phyloP scores from a whole-genome alignment of 2,329 filamentous ascomycete genomes.

The Xylariomycetidae sp. region DNA sequence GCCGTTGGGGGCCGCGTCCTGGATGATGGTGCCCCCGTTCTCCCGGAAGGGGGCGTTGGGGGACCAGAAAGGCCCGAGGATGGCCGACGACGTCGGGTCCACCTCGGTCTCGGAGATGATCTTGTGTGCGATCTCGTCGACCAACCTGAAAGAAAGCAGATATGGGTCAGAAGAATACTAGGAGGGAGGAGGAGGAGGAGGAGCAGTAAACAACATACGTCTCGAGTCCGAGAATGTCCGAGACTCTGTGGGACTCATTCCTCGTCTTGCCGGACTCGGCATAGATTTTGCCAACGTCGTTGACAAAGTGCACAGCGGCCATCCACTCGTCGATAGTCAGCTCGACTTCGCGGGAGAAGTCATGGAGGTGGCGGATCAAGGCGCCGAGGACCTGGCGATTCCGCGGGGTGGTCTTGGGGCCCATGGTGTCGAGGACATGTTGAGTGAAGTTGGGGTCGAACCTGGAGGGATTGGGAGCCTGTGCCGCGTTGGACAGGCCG shows the following conservation, averaged over 20 bases:
- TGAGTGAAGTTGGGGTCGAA: constrained; percentile 77
- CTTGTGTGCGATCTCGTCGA: constrained; percentile 64
- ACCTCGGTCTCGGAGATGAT: constrained; percentile 56
- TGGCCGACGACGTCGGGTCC: constrained; percentile 68
- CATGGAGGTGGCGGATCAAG: constrained; percentile 69
- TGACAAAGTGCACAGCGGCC: constrained; percentile 69
- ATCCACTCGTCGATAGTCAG: constrained; percentile 76
- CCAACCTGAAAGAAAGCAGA: constrained; percentile 52
- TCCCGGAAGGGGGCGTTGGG: constrained; percentile 69
- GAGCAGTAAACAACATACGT: constrained; percentile 44
- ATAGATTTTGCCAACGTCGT: constrained; percentile 64
- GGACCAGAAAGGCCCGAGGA: constrained; percentile 75
- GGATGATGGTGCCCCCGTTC: constrained; percentile 62
- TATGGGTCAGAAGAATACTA: too few relatives aligned
- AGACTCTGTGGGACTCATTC: constrained; percentile 71
- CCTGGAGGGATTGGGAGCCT: constrained; percentile 28
- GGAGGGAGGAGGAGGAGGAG: constrained; percentile 4
- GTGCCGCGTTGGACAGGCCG: constrained; percentile 22
- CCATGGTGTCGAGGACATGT: constrained; percentile 68
- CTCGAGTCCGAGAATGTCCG: constrained; percentile 70
- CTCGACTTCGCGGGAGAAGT: constrained; percentile 74
- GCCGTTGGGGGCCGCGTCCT: constrained; percentile 54
- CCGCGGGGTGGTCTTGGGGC: constrained; percentile 62
- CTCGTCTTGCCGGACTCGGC: constrained; percentile 54
- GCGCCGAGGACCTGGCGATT: constrained; percentile 59